Evolutionary conservation across 257 asterid genomes (phyloP), one percentile per base, ranked within the genome.

Genomic region (Linderniella brevidens): DNA sequence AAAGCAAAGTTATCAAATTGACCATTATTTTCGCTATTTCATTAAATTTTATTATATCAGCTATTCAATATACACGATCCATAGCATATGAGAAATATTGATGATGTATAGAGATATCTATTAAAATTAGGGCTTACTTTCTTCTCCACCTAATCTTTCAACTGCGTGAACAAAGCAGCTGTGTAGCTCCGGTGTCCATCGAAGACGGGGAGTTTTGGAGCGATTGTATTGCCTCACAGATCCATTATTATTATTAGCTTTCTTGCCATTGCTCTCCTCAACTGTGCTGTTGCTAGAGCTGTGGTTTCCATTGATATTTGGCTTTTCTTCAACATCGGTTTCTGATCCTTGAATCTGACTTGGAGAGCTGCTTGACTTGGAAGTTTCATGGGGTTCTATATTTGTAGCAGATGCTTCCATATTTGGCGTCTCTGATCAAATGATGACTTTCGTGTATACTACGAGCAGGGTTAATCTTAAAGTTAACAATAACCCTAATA

Each of bases 121-220:
- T 6, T 25, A 25, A 25, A 25, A 25, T 25, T 25, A 65, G 65
- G 63, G 68, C 83, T 72, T 38, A 86, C 96, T 79, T 57, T 86
- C 94, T 73, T 79, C 94, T 19, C 96, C 96, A 35, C 96, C 96
- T 20, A 86, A 63, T 63, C 82, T 72, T 52, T 86, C 82, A 62
- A 86, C 79, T 4, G 94, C 94, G 17, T 79, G 84, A 61, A 77
- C 58, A 67, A 82, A 86, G 77, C 93, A 70, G 67, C 79, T 81
- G 41, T 82, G 92, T 60, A 86, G 93, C 66, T 82, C 87, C 32
- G 93, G 92, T 0, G 93, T 86, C 97, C 94, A 82, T 10, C 96
- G 74, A 19, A 86, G 87, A 17, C 97, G 69, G 11, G 94, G 90
- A 4, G 76, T 86, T 58, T 79, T 86, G 0, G 97, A 86, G 13